Evolutionary conservation across 2,329 filamentous ascomycete genomes (phyloP).

Genomic region (Mycogone perniciosa): DNA sequence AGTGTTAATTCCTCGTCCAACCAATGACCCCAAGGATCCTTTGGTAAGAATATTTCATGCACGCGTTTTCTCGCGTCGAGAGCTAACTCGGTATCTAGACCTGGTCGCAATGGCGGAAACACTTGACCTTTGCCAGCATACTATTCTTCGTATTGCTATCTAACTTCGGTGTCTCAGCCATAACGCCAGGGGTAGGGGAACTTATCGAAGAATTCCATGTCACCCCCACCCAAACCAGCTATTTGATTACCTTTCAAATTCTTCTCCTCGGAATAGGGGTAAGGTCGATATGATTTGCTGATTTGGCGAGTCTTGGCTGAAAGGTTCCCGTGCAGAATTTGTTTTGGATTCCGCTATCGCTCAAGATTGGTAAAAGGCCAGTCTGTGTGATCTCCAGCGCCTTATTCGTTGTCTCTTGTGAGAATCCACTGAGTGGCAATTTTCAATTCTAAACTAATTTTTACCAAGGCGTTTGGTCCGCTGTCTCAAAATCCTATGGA

Average conservation of each 20-base stretch:
- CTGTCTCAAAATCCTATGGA: background rate
- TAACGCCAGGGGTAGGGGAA: background rate
- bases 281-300: background rate
- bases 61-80: background rate
- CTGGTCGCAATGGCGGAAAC: slow-evolving; percentile 2
- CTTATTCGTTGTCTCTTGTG: background rate
- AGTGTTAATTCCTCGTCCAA: slow-evolving; percentile 1
- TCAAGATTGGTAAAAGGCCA: slow-evolving; percentile 1
- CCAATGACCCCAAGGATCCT: background rate
- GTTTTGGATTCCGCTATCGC: slow-evolving; percentile 3
- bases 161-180: background rate
- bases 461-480: background rate
- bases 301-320: background rate
- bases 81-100: background rate
- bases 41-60: background rate
- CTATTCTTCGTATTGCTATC: slow-evolving; percentile 1
- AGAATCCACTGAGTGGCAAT: background rate
- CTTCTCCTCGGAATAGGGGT: slow-evolving; percentile 3
- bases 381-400: slow-evolving; percentile 1
- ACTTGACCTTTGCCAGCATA: background rate
- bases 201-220: background rate
- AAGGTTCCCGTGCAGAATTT: background rate
- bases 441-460: background rate
- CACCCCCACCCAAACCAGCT: background rate
- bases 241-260: background rate